Evolutionary conservation across 2,329 filamentous ascomycete genomes (phyloP).

Genomic region (Dryadomyces quercivorus): DNA sequence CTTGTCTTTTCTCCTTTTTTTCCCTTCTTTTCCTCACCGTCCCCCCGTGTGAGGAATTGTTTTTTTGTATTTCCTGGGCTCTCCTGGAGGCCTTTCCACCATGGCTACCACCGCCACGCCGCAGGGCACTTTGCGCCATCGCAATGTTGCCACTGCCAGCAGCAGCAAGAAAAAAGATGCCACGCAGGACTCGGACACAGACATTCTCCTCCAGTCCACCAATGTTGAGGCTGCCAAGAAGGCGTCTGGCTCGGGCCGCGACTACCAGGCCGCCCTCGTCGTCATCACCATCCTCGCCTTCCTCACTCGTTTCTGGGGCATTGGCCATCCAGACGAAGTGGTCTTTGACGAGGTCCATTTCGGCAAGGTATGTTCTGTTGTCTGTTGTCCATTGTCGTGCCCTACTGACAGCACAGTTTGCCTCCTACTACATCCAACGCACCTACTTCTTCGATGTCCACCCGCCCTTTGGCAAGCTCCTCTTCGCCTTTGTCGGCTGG

Average conservation of each 20-base stretch:
- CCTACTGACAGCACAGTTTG: constrained; percentile 37
- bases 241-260: constrained; percentile 50
- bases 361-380: constrained; percentile 61
- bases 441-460: constrained; percentile 99
- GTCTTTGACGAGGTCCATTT: constrained; percentile 99
- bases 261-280: constrained; percentile 68
- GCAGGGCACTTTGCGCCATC: constrained; percentile 48
- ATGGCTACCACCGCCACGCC: constrained; percentile 29
- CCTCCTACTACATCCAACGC: constrained; percentile 77
- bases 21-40: neutral
- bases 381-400: neutral
- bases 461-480: constrained; percentile 92
- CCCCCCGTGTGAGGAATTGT: neutral
- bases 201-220: constrained; percentile 31
- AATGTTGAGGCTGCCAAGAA: constrained; percentile 19
- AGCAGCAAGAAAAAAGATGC: constrained; percentile 36
- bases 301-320: constrained; percentile 87
- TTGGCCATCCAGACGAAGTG: constrained; percentile 88
- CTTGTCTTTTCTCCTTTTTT: neutral
- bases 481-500: constrained; percentile 96
- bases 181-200: constrained; percentile 32
- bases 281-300: constrained; percentile 79
- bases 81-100: neutral
- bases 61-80: neutral
- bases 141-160: constrained; percentile 29